Base-by-base conservation (phyloP, 176 grass and related monocot genomes). In the Olyra latifolia region DNA sequence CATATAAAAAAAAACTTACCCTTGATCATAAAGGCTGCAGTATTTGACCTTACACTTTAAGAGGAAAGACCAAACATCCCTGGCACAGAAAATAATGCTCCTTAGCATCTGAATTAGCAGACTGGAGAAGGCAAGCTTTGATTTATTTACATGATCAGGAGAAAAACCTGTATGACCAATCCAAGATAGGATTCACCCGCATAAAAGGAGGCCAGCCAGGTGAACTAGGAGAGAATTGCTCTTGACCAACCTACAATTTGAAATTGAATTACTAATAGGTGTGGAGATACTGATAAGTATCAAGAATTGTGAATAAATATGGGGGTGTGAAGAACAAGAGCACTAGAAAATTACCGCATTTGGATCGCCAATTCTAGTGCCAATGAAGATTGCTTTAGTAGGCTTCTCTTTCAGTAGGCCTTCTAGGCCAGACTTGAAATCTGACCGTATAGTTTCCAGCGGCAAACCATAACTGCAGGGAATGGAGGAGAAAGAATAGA, bases 191-290 rank as follows among this genome's bases (percentile, higher is more conserved):
- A 91, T 99, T 99, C 71, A 99, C 92, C 81, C 96, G 90, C 96
- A 99, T 99, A 88, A 99, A 99, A 88, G 96, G 96, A 89, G 96
- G 96, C 96, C 96, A 99, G 19, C 96, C 96, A 86, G 80, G 83
- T 41, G 96, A 99, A 87, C 96, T 99, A 52, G 96, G 96, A 43
- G 96, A 99, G 44, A 99, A 99, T 46, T 99, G 96, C 71, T 99
- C 96, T 93, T 99, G 96, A 83, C 96, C 96, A 91, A 98, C 88
- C 96, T 98, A 87, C 30, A 86, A 69, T 84, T 45, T 39, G 42
- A 91, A 90, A 76, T 39, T 64, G 63, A 75, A 49, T 83, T 58
- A 79, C 32, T 79, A 50, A 30, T 66, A 58, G 41, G 19, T 63
- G 7, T 40, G 56, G 16, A 69, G 43, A 61, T 84, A 61, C 14